Percentiles rank a stretch among this genome's conserved stretches.
These are phyloP conservation scores for Pseudogymnoascus sp. DNA, from an alignment of 2,329 filamentous ascomycete genomes.

Conservation along the genomic window DNA sequence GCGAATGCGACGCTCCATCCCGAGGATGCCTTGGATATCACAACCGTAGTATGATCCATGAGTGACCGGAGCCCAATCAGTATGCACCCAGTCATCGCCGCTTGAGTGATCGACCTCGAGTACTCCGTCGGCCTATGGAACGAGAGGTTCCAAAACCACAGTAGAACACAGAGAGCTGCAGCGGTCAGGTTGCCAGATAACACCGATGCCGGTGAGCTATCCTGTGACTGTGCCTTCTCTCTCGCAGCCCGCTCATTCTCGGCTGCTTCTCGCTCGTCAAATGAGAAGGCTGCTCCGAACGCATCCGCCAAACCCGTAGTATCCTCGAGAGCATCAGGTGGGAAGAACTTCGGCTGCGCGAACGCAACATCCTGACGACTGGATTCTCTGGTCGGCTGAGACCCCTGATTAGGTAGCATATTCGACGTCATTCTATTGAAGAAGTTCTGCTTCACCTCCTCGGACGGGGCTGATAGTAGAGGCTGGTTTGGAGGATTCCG, in stretches of 20 bases:
- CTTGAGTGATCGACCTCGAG: conserved; percentile 12
- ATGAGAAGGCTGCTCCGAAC: background rate
- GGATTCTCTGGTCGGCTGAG: background rate
- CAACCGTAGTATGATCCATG: conserved; percentile 14
- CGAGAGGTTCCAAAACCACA: conserved; percentile 16
- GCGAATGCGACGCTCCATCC: background rate
- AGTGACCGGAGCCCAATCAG: conserved; percentile 13
- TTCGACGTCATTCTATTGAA: conserved; percentile 31
- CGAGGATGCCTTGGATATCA: background rate
- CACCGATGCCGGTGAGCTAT: background rate
- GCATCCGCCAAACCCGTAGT: background rate
- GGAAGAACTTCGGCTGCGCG: conserved; percentile 54
- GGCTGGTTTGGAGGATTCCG: conserved; percentile 54
- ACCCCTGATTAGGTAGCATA: background rate
- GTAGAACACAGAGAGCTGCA: conserved; percentile 11
- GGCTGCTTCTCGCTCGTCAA: conserved; percentile 2
- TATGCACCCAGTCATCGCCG: conserved; percentile 13
- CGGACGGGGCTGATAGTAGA: conserved; percentile 38
- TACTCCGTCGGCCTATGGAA: conserved; percentile 11
- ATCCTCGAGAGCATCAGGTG: conserved; percentile 24
- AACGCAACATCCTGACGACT: background rate
- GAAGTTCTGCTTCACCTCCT: conserved; percentile 41
- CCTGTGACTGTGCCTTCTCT: background rate
- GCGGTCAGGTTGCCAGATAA: conserved; percentile 11
- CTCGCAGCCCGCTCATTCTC: background rate